phyloP scores from a whole-genome alignment of 768 basidiomycete genomes.

The Russula brevipes region DNA sequence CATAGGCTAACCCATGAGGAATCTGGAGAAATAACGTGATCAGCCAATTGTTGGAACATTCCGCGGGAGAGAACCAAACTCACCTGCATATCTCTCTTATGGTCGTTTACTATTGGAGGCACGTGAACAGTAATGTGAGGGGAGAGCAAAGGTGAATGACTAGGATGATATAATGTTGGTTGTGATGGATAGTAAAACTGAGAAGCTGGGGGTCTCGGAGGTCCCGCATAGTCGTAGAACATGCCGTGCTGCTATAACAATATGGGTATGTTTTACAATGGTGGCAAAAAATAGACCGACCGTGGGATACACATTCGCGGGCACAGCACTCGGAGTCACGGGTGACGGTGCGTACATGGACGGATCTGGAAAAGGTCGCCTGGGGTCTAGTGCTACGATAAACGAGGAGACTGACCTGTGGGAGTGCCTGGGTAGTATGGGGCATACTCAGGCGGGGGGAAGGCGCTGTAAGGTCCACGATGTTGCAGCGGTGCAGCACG shows the following conservation, averaged over 20 bases:
- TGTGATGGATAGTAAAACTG: conserved; percentile 61
- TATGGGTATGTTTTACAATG: conserved; percentile 40
- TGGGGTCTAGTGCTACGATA: conserved; percentile 50
- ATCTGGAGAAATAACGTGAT: conserved; percentile 44
- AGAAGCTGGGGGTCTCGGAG: conserved; percentile 44
- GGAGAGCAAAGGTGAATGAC: conserved; percentile 51
- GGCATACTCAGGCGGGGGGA: conserved; percentile 53
- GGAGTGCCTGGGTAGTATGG: conserved; percentile 52
- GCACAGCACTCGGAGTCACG: conserved; percentile 39
- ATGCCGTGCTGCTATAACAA: conserved; percentile 42
- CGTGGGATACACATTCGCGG: conserved; percentile 46
- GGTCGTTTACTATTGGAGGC: conserved; percentile 43
- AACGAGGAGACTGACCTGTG: conserved; percentile 35
- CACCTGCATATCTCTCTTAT: conserved; percentile 57
- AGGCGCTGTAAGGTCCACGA: conserved; percentile 45
- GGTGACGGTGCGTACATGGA: conserved; percentile 47
- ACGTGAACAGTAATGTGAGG: conserved; percentile 41
- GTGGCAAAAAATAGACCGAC: conserved; percentile 37
- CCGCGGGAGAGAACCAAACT: conserved; percentile 10
- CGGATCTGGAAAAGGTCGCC: conserved; percentile 46
- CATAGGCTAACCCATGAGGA: conserved; percentile 40
- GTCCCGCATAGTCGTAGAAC: conserved; percentile 54
- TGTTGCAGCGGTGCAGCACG: conserved; percentile 43
- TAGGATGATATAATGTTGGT: conserved; percentile 53
- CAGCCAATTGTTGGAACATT: conserved; percentile 34